These are phyloP conservation scores for Maudiozyma barnettii DNA, from an alignment of 805 yeast genomes.

Conservation along the genomic window DNA sequence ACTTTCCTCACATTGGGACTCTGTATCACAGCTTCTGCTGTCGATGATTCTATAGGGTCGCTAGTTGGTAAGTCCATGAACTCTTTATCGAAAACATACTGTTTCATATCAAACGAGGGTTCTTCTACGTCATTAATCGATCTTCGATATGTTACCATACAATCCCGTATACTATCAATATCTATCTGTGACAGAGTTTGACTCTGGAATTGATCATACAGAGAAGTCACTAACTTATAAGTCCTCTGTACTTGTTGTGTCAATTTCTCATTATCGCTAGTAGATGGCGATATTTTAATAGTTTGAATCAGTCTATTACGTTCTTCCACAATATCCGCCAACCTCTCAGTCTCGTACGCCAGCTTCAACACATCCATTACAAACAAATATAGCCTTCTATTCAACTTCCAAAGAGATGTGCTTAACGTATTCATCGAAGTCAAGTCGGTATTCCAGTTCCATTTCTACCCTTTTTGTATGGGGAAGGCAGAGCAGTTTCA, in stretches of 20 bases:
- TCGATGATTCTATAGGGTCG: no score
- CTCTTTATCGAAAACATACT: not conserved
- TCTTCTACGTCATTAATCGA: not conserved
- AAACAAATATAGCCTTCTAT: no score
- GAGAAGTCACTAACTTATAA: slow-evolving; percentile 9
- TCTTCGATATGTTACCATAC: not conserved
- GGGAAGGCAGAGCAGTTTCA: no score
- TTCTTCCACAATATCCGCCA: slow-evolving; percentile 24
- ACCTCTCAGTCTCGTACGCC: slow-evolving; percentile 21
- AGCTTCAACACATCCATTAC: slow-evolving; percentile 20
- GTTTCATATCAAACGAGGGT: not conserved
- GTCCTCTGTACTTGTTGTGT: slow-evolving; percentile 16
- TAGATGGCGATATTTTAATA: slow-evolving; percentile 18
- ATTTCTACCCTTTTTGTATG: no score
- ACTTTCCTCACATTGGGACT: slow-evolving; percentile 13
- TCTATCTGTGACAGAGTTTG: slow-evolving; percentile 7
- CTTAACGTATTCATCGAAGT: no score
- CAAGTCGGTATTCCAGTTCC: no score
- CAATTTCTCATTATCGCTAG: slow-evolving; percentile 17
- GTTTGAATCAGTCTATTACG: slow-evolving; percentile 17
- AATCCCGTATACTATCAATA: not conserved
- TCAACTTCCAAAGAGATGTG: no score
- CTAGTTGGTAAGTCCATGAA: not conserved
- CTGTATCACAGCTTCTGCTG: not conserved
- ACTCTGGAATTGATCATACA: slow-evolving; percentile 7